A percentile compares a stretch with the other conserved stretches of the same genome.
phyloP scores from a whole-genome alignment of 2,329 filamentous ascomycete species.

The Podosphaera xanthii region DNA sequence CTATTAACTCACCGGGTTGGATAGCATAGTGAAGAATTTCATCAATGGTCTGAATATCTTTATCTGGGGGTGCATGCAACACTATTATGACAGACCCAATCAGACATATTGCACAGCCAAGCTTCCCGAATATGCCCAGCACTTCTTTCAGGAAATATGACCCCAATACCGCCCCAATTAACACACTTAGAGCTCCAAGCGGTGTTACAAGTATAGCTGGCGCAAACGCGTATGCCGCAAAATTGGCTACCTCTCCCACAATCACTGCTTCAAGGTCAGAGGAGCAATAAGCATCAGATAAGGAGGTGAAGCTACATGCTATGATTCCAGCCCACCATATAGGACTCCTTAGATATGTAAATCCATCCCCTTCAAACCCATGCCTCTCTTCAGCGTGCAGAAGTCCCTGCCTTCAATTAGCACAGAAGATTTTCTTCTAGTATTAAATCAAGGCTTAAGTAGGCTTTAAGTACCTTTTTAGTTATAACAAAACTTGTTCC shows the following conservation, averaged over 20 bases:
- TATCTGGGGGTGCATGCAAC: conserved; percentile 82
- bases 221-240: conserved; percentile 92
- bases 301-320: conserved; percentile 37
- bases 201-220: conserved; percentile 97
- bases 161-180: conserved; percentile 84
- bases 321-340: conserved; percentile 92
- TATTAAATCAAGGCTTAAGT: background rate
- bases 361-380: conserved; percentile 93
- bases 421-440: background rate
- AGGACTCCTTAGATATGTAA: conserved; percentile 81
- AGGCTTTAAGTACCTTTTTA: conserved; percentile 49
- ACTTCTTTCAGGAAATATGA: conserved; percentile 86
- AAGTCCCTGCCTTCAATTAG: conserved; percentile 38
- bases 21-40: conserved; percentile 79
- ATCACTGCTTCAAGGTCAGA: conserved; percentile 38
- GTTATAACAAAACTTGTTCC: conserved; percentile 97
- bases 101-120: conserved; percentile 88
- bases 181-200: conserved; percentile 73
- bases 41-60: conserved; percentile 77
- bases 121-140: conserved; percentile 71
- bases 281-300: conserved; percentile 3
- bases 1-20: conserved; percentile 46
- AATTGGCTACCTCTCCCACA: conserved; percentile 85
- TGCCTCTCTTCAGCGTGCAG: conserved; percentile 77
- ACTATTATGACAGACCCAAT: conserved; percentile 96